Base-by-base conservation (phyloP, 2,329 filamentous ascomycete species). In the Periconia digitata region DNA sequence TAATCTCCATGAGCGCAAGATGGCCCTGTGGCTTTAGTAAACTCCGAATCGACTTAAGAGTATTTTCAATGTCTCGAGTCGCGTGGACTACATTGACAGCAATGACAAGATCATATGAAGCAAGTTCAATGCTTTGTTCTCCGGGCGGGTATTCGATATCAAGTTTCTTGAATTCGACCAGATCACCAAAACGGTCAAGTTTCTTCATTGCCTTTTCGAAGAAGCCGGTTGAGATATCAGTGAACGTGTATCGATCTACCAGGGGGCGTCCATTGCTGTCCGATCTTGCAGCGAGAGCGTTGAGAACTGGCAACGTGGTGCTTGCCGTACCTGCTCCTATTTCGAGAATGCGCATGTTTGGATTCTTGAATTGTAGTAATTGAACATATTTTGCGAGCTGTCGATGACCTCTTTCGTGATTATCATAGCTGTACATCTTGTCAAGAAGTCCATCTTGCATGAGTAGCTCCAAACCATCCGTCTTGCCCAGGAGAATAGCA, bases 71-170 rank as follows among this genome's bases (percentile, higher is more conserved):
- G 6, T 44, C 24, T 3, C 24, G 18, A 0, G 51, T 56, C 0
- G 56, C 56, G 20, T 61, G 58, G 0, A 63, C 36, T 2, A 60
- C 57, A 6, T 47, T 43, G 18, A 40, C 49, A 2, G 53, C 55
- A 34, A 66, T 39, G 27, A 55, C 24, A 12, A 56, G 10, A 41
- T 56, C 54, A 36, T 40, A 57, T 6, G 35, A 17, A 15, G 20
- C 18, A 74, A 5, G 68, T 46, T 0, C 76, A 34, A 6, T 78
- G 22, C 2, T 80, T 54, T 43, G 53, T 1, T 37, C 34, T 12
- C 5, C 7, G 10, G 50, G 51, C 17, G 46, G 40, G 17, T 35
- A 34, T 27, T 50, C 38, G 7, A 53, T 42, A 24, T 55, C 50
- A 23, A 55, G 29, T 5, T 34, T 24, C 6, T 18, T 21, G 29